Conservation (phyloP, 202 grass and related monocot species). For the Cymbopogon flexuosus region DNA sequence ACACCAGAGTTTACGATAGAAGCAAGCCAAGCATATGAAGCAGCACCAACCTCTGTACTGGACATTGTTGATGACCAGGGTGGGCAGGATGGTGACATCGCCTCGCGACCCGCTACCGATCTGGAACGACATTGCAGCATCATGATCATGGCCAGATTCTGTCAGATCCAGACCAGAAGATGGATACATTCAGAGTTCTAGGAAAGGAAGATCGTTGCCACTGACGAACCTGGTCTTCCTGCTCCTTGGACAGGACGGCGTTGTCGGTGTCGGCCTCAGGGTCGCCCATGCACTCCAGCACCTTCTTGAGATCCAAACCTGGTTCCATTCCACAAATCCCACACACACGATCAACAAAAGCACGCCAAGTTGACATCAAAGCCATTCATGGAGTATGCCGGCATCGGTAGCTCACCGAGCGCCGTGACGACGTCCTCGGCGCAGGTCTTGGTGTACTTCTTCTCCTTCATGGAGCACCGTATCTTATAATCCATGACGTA, state of each 20-base stretch:
- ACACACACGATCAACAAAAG: too few relatives aligned
- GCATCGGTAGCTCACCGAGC: conserved; percentile 20
- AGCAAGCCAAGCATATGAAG: not conserved
- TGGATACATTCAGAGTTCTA: not conserved
- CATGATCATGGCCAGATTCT: not conserved
- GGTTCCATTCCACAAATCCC: not conserved
- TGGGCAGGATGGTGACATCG: conserved; percentile 82
- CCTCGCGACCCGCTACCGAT: conserved; percentile 61
- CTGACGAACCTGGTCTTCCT: conserved; percentile 56
- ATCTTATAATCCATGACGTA: conserved; percentile 71
- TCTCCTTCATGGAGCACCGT: conserved; percentile 87
- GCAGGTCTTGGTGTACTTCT: conserved; percentile 76
- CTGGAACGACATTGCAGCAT: conserved; percentile 21
- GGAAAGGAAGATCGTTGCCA: not conserved
- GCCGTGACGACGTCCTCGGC: conserved; percentile 68
- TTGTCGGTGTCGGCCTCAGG: conserved; percentile 74
- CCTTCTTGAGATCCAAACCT: conserved; percentile 56
- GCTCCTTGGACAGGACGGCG: conserved; percentile 66
- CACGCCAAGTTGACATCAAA: not conserved
- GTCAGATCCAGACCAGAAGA: not conserved
- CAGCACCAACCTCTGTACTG: conserved; percentile 75
- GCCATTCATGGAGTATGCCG: not conserved
- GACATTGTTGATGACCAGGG: conserved; percentile 81
- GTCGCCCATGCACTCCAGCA: conserved; percentile 80
- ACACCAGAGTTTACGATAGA: not conserved